These are phyloP conservation scores for Peniophora sp. DNA, from an alignment of 1,284 basidiomycete species.

Conservation along the genomic window DNA sequence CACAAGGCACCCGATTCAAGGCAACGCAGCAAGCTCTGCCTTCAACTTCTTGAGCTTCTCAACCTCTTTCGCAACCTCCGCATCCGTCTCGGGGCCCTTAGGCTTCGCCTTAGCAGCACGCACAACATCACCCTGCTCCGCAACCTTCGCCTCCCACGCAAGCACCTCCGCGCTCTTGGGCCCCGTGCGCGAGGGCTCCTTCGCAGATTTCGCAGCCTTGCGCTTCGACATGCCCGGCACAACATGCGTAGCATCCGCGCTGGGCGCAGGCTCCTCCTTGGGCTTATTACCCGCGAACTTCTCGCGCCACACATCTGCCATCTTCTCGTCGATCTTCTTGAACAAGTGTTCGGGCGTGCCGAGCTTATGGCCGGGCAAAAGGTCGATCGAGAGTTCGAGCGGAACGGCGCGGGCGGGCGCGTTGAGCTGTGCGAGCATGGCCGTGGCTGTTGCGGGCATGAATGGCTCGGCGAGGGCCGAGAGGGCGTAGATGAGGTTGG, in stretches of 20 bases:
- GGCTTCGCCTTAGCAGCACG: constrained; percentile 59
- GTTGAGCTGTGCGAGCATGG: constrained; percentile 85
- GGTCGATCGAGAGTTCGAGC: constrained; percentile 63
- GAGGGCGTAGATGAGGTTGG: constrained; percentile 92
- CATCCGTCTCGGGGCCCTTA: constrained; percentile 55
- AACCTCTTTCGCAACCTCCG: constrained; percentile 37
- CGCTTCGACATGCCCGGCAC: constrained; percentile 42
- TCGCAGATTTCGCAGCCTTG: constrained; percentile 29
- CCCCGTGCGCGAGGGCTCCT: constrained; percentile 32
- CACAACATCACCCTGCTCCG: constrained; percentile 68
- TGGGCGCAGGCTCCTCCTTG: constrained; percentile 21
- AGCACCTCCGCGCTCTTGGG: constrained; percentile 61
- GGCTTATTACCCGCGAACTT: constrained; percentile 55
- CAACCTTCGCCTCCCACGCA: constrained; percentile 62
- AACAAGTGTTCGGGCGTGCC: constrained; percentile 89
- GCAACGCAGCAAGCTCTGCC: constrained; percentile 49
- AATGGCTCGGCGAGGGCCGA: constrained; percentile 87
- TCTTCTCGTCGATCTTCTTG: constrained; percentile 89
- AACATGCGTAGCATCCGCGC: constrained; percentile 31
- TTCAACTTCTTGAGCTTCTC: constrained; percentile 50
- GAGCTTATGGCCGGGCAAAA: constrained; percentile 82
- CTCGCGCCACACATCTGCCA: constrained; percentile 76
- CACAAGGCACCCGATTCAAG: constrained; percentile 9
- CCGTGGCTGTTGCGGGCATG: constrained; percentile 87
- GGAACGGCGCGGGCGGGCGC: constrained; percentile 81